A percentile compares a stretch with the other conserved stretches of the same genome.
Conservation (phyloP, 495 filamentous ascomycete genomes). For the Margaritispora aquatica region DNA sequence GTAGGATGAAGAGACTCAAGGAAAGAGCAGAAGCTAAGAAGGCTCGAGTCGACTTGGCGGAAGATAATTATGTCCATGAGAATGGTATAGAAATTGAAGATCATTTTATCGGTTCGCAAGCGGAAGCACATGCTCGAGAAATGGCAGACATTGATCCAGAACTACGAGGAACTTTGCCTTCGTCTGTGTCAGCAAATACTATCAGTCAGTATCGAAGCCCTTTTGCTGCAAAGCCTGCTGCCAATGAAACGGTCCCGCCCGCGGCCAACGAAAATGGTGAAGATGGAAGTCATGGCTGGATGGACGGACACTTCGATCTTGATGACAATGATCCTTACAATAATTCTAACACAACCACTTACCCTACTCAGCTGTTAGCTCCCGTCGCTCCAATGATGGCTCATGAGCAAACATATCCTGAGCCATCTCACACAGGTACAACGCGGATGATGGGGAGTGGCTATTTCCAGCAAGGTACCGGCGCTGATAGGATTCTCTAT, state of each 20-base stretch:
- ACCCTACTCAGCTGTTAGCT: conserved; percentile 13
- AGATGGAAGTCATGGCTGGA: background rate
- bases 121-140: background rate
- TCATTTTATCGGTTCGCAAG: conserved; percentile 1
- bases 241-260: background rate
- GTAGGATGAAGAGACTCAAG: conserved; percentile 42
- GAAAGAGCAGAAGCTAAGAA: conserved; percentile 48
- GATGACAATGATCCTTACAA: conserved; percentile 9
- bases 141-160: conserved; percentile 22
- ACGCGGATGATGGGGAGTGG: conserved; percentile 47
- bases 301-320: conserved; percentile 19
- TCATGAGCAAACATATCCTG: conserved; percentile 33
- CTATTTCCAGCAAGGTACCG: conserved; percentile 47
- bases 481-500: conserved; percentile 19
- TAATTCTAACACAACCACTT: conserved; percentile 4
- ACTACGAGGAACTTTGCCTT: conserved; percentile 9
- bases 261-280: background rate
- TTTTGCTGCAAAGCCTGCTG: background rate
- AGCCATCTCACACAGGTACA: conserved; percentile 35
- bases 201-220: conserved; percentile 1
- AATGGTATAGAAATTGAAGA: background rate
- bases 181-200: background rate
- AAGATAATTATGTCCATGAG: conserved; percentile 17
- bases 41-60: conserved; percentile 27
- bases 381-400: background rate